Base-by-base conservation (phyloP, 805 yeast genomes). In the Peterozyma toletana region DNA sequence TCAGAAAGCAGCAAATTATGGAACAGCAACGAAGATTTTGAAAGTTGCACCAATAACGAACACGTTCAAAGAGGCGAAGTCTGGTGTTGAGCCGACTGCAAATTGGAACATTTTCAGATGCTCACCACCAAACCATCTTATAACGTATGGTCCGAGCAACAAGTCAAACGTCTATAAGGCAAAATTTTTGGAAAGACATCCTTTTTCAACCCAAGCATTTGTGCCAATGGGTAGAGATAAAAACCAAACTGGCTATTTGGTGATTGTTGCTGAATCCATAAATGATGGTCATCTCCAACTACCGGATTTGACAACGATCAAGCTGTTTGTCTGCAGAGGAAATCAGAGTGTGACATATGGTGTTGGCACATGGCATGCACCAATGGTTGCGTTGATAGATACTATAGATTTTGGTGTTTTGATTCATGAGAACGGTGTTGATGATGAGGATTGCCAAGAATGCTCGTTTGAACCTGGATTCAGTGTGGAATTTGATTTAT, bases 321-420 rank as follows among this genome's bases (percentile, higher is more conserved):
- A 67, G 50, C 96, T 95, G 0, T 90, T 89, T 54, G 51, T 78
- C 5, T 86, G 90, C 50, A 72, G 65, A 44, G 96, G 96, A 0
- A 82, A 86, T 58, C 96, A 89, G 56, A 86, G 96, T 0, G 88
- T 90, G 3, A 90, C 96, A 0, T 89, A 89, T 59, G 95, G 89
- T 0, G 77, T 74, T 11, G 87, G 84, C 1, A 77, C 83, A 4
- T 90, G 98, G 98, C 98, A 90, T 59, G 96, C 97, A 0, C 97
- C 98, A 3, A 90, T 90, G 98, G 83, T 91, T 17, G 91, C 87
- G 2, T 60, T 88, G 9, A 83, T 80, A 31, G 78, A 75, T 21
- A 65, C 67, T 4, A 64, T 82, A 11, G 96, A 91, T 56, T 91
- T 90, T 64, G 90, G 87, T 2, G 97, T 91, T n/a, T 65, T 89